phyloP scores from a whole-genome alignment of 169 alveolate species.

The Plasmodium malariae region DNA sequence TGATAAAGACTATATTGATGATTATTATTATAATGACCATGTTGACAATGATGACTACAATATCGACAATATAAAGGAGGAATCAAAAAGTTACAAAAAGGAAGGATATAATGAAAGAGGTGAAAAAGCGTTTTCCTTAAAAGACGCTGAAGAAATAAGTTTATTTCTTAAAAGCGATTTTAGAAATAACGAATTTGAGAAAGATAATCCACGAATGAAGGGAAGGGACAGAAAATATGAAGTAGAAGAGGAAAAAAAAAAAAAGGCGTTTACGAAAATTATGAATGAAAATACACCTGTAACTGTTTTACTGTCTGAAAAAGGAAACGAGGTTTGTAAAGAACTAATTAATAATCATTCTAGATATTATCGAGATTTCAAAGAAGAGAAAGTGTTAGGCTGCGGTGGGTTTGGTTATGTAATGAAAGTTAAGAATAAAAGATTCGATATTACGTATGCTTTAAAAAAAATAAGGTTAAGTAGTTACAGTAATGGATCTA shows the following conservation, averaged over 20 bases:
- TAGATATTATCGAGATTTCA: constrained; percentile 85
- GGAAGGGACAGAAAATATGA: constrained; percentile 11
- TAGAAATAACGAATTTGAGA: constrained; percentile 12
- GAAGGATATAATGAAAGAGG: constrained; percentile 2
- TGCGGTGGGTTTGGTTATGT: constrained; percentile 91
- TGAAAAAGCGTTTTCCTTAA: constrained; percentile 12
- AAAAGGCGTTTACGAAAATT: constrained; percentile 42
- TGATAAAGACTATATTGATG: too few species aligned
- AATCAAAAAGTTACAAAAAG: not conserved
- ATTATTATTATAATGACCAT: not conserved
- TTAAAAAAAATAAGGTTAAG: constrained; percentile 82
- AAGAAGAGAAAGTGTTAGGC: constrained; percentile 85
- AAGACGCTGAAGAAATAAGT: constrained; percentile 59
- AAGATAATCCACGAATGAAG: constrained; percentile 11
- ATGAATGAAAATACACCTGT: constrained; percentile 60
- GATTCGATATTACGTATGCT: constrained; percentile 86
- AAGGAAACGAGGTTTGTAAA: constrained; percentile 71
- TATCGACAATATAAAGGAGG: not conserved
- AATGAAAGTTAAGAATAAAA: constrained; percentile 82
- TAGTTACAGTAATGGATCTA: not conserved
- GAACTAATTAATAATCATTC: constrained; percentile 76
- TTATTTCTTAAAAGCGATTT: constrained; percentile 21
- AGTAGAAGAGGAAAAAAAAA: constrained; percentile 49
- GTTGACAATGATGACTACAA: not conserved
- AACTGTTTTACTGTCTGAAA: constrained; percentile 33